Conservation (phyloP, 176 grass and related monocot species). For the Oryza punctata region DNA sequence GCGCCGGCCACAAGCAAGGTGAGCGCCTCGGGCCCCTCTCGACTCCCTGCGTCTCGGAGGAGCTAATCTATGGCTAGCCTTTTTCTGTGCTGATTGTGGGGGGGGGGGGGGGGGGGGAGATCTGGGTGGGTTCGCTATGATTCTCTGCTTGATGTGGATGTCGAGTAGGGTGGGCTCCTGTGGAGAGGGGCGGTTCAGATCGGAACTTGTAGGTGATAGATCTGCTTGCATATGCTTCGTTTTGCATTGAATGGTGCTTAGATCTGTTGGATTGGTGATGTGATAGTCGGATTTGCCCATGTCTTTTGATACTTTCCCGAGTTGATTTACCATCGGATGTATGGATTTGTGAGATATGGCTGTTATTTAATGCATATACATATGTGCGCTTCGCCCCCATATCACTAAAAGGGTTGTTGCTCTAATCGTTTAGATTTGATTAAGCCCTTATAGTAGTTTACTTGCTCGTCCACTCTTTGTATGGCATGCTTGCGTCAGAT, state of each 20-base stretch:
- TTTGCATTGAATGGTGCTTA: neutral
- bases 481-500: neutral
- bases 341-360: neutral
- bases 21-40: neutral
- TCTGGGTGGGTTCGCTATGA: neutral
- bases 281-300: neutral
- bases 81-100: neutral
- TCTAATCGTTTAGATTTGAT: neutral
- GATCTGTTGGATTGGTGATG: slow-evolving; percentile 29
- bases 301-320: neutral
- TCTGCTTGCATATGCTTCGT: neutral
- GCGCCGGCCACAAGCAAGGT: slow-evolving; percentile 95
- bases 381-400: too few relatives aligned
- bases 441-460: neutral
- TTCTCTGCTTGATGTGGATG: neutral
- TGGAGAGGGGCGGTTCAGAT: neutral
- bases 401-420: neutral
- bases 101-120: neutral
- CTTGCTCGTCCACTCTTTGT: neutral
- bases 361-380: neutral
- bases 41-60: neutral
- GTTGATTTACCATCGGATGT: neutral
- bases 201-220: neutral
- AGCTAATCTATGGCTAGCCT: neutral
- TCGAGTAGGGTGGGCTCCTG: neutral